These are phyloP conservation scores for Gyrodon lividus DNA, from an alignment of 768 basidiomycete species.

Conservation along the genomic window DNA sequence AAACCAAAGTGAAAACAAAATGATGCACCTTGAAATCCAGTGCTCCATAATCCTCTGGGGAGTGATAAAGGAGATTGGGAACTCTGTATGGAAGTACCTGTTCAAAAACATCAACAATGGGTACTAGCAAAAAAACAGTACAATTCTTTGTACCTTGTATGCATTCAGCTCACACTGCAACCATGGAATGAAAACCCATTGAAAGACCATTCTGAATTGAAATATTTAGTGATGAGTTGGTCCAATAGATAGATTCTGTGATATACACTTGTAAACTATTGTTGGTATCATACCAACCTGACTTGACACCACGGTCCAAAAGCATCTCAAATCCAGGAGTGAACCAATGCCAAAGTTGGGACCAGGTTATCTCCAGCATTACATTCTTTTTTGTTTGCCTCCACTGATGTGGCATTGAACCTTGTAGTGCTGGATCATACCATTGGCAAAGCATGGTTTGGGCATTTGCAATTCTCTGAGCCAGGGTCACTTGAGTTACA, in stretches of 20 bases:
- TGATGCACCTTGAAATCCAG: constrained; percentile 36
- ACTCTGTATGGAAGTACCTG: constrained; percentile 36
- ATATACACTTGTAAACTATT: constrained; percentile 27
- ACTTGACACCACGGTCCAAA: constrained; percentile 33
- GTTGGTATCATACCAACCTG: constrained; percentile 30
- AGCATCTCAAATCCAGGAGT: constrained; percentile 37
- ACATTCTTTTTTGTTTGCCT: constrained; percentile 38
- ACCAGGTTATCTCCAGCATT: constrained; percentile 45
- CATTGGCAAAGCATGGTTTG: constrained; percentile 40
- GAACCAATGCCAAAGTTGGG: constrained; percentile 28
- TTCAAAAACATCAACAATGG: too few species aligned
- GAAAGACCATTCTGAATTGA: neutral
- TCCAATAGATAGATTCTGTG: too few species aligned
- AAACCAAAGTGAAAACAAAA: too few species aligned
- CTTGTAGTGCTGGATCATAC: constrained; percentile 38
- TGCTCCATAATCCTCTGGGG: constrained; percentile 27
- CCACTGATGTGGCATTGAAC: constrained; percentile 43
- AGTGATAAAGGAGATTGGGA: constrained; percentile 34
- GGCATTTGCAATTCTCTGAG: constrained; percentile 43
- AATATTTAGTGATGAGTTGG: neutral
- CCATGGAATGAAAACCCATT: constrained; percentile 4
- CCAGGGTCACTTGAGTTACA: neutral
- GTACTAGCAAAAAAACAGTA: too few species aligned
- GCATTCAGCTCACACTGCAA: constrained; percentile 3
- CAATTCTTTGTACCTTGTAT: too few species aligned